These are phyloP conservation scores for Myriosclerotinia duriaeana DNA, from an alignment of 2,329 filamentous ascomycete genomes.

Conservation along the genomic window DNA sequence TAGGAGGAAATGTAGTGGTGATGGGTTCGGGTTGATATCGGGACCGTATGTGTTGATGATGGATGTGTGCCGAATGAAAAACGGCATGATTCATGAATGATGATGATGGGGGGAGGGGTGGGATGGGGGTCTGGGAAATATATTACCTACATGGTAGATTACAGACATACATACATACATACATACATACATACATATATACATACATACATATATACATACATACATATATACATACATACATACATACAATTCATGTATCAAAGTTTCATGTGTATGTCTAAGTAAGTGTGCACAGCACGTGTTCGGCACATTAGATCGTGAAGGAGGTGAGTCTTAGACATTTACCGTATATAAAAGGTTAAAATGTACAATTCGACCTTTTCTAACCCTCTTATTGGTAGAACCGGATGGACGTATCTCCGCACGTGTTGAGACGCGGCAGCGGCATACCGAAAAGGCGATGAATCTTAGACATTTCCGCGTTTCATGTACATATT, in stretches of 20 bases:
- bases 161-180: too few relatives aligned
- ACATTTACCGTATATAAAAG: background rate
- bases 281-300: background rate
- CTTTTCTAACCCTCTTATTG: background rate
- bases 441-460: constrained; percentile 5
- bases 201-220: too few relatives aligned
- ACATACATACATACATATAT: background rate
- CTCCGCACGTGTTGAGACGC: background rate
- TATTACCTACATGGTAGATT: too few relatives aligned
- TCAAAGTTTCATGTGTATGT: background rate
- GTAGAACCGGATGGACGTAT: background rate
- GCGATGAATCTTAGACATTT: constrained; percentile 12
- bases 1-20: background rate
- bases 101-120: background rate
- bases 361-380: background rate
- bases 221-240: background rate
- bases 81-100: background rate
- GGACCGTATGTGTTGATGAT: background rate
- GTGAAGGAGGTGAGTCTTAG: constrained; percentile 4
- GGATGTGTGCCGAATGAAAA: constrained; percentile 2
- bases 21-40: background rate
- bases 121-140: too few relatives aligned
- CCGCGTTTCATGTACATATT: constrained; percentile 6
- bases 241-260: background rate
- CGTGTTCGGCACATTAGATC: background rate